A percentile compares a stretch with the other conserved stretches of the same genome.
These are phyloP conservation scores for Aspergillus sp. DNA, from an alignment of 2,329 filamentous ascomycete genomes.

Conservation along the genomic window DNA sequence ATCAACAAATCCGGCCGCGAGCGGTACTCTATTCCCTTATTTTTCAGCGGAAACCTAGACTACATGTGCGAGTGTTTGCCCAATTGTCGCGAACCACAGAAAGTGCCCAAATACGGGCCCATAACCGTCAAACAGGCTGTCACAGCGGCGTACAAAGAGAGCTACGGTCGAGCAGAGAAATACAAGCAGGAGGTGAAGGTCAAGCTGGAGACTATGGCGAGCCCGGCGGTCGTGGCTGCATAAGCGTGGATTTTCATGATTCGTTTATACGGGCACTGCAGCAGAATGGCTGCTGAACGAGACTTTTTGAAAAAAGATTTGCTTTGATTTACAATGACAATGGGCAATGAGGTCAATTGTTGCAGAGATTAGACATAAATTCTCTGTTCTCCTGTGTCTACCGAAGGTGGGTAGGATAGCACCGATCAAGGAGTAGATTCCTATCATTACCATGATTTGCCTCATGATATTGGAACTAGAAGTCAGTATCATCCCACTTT, in stretches of 20 bases:
- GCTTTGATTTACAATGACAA: no score
- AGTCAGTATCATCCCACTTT: no score
- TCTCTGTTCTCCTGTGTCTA: no score
- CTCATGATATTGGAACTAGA: no score
- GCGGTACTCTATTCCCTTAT: slow-evolving; percentile 38
- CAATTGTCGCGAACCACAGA: slow-evolving; percentile 32
- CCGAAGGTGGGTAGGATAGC: no score
- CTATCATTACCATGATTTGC: no score
- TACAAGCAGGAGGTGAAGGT: slow-evolving; percentile 33
- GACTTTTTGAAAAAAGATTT: no score
- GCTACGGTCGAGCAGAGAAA: slow-evolving; percentile 38
- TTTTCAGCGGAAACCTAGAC: slow-evolving; percentile 41
- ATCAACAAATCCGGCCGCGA: slow-evolving; percentile 36
- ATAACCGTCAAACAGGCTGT: slow-evolving; percentile 40
- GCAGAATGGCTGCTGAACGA: no score
- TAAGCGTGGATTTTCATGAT: not conserved
- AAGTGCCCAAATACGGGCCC: slow-evolving; percentile 34
- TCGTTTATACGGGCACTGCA: not conserved
- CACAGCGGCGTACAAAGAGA: slow-evolving; percentile 35
- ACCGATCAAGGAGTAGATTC: no score
- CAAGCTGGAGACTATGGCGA: slow-evolving; percentile 5
- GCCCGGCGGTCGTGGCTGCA: not conserved
- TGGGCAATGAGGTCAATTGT: no score
- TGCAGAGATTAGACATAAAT: no score
- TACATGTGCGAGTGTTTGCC: slow-evolving; percentile 39